These are phyloP conservation scores for Pseudogymnoascus sp. DNA, from an alignment of 2,329 filamentous ascomycete genomes.

Conservation along the genomic window DNA sequence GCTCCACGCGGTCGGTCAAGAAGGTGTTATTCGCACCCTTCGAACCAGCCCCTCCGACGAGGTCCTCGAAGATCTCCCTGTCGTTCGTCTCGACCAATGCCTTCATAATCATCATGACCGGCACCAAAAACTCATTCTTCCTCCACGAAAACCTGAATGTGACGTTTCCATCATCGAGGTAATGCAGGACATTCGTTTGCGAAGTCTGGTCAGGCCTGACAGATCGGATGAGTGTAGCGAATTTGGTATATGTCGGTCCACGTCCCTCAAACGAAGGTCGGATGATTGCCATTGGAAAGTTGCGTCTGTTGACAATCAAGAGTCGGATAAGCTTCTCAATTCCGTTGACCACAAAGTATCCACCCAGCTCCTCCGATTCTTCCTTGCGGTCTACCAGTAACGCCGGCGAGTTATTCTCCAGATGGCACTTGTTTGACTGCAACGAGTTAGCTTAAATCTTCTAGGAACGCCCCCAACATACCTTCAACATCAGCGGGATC, in stretches of 20 bases:
- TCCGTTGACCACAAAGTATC: slow-evolving; percentile 96
- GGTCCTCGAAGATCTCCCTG: slow-evolving; percentile 88
- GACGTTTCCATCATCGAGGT: slow-evolving; percentile 90
- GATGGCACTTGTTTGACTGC: slow-evolving; percentile 82
- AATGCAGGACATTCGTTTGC: slow-evolving; percentile 95
- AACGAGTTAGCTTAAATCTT: slow-evolving; percentile 23
- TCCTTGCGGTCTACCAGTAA: slow-evolving; percentile 82
- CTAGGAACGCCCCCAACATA: slow-evolving; percentile 33
- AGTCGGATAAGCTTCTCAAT: slow-evolving; percentile 95
- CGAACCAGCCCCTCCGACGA: slow-evolving; percentile 72
- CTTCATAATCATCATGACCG: slow-evolving; percentile 94
- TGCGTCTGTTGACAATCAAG: slow-evolving; percentile 81
- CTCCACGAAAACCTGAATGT: slow-evolving; percentile 97
- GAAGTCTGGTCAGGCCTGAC: slow-evolving; percentile 97
- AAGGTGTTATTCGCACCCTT: slow-evolving; percentile 83
- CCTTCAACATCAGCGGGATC: slow-evolving; percentile 89
- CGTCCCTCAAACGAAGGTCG: slow-evolving; percentile 85
- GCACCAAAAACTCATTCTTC: slow-evolving; percentile 94
- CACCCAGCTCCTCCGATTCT: slow-evolving; percentile 91
- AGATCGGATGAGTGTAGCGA: slow-evolving; percentile 83
- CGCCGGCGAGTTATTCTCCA: slow-evolving; percentile 77
- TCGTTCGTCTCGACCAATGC: slow-evolving; percentile 94
- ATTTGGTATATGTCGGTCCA: slow-evolving; percentile 80
- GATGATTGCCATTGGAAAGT: slow-evolving; percentile 91
- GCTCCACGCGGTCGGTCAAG: slow-evolving; percentile 87